A percentile compares a stretch with the other conserved stretches of the same genome.
These are phyloP conservation scores for Rhynchospora pubera DNA, from an alignment of 176 grass and related monocot species.

Conservation along the genomic window DNA sequence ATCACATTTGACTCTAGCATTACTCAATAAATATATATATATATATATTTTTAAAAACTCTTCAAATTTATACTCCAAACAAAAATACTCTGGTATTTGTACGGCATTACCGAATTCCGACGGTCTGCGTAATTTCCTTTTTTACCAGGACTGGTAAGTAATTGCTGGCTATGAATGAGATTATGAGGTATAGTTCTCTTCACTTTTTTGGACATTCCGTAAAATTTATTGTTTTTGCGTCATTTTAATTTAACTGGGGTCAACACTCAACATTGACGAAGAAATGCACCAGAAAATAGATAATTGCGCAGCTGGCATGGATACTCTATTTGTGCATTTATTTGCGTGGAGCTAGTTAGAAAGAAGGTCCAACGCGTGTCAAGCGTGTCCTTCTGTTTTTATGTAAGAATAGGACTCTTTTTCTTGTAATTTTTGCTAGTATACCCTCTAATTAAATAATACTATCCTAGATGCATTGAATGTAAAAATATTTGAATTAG, in stretches of 20 bases:
- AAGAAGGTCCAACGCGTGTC: slow-evolving; percentile 4
- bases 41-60: too few species aligned
- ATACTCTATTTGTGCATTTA: neutral
- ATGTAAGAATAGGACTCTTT: neutral
- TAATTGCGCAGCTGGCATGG: neutral
- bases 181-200: neutral
- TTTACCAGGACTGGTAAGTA: neutral
- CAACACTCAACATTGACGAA: neutral
- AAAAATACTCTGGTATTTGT: too few species aligned
- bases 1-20: too few species aligned
- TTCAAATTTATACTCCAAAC: too few species aligned
- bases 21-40: too few species aligned
- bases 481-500: too few species aligned
- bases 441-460: neutral
- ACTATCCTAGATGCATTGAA: too few species aligned
- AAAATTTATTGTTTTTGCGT: neutral
- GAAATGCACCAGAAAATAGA: neutral
- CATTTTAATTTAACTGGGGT: neutral
- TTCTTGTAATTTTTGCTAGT: neutral
- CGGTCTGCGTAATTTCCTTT: neutral
- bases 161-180: neutral
- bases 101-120: too few species aligned
- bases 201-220: neutral
- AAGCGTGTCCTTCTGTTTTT: neutral
- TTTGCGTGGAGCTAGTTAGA: neutral